A percentile compares a stretch with the other conserved stretches of the same genome.
Evolutionary conservation across 768 basidiomycete genomes (phyloP).

Genomic region (Boletus vermiculosoides): DNA sequence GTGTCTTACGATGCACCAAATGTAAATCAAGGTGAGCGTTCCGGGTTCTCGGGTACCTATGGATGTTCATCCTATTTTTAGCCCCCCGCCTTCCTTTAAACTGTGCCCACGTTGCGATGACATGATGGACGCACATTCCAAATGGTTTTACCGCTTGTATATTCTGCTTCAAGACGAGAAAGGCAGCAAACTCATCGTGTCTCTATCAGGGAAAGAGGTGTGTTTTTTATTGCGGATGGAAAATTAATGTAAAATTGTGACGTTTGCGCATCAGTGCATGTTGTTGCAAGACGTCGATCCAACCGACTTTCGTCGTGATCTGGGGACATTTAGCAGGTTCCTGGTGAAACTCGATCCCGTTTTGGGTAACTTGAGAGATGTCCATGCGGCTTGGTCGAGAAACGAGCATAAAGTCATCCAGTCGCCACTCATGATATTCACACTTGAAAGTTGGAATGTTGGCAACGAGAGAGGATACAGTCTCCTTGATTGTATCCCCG

Average conservation of each 20-base stretch:
- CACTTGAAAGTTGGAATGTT: slow-evolving; percentile 31
- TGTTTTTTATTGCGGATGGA: slow-evolving; percentile 1
- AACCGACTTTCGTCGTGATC: slow-evolving; percentile 43
- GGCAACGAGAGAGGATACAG: slow-evolving; percentile 19
- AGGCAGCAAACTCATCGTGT: slow-evolving; percentile 42
- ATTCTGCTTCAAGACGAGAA: slow-evolving; percentile 52
- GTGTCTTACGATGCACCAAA: slow-evolving; percentile 48
- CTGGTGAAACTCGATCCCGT: slow-evolving; percentile 42
- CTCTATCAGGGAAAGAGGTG: slow-evolving; percentile 50
- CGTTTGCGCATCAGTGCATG: slow-evolving; percentile 35
- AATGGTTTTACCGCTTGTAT: slow-evolving; percentile 48
- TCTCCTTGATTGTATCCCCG: slow-evolving; percentile 21
- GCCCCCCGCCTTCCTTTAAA: slow-evolving; percentile 42
- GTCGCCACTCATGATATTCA: slow-evolving; percentile 28
- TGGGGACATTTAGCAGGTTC: slow-evolving; percentile 37
- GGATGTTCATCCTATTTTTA: slow-evolving; percentile 22
- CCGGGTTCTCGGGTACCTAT: background rate
- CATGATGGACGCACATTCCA: slow-evolving; percentile 48
- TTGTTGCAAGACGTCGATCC: slow-evolving; percentile 46
- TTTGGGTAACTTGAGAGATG: slow-evolving; percentile 46
- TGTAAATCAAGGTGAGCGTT: slow-evolving; percentile 50
- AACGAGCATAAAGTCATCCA: slow-evolving; percentile 21
- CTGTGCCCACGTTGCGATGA: slow-evolving; percentile 55
- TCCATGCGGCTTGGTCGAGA: slow-evolving; percentile 34
- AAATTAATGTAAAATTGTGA: background rate